A percentile compares a stretch with the other conserved stretches of the same genome.
phyloP scores from a whole-genome alignment of 495 filamentous ascomycete genomes.

The Barbatosphaeria neglecta region DNA sequence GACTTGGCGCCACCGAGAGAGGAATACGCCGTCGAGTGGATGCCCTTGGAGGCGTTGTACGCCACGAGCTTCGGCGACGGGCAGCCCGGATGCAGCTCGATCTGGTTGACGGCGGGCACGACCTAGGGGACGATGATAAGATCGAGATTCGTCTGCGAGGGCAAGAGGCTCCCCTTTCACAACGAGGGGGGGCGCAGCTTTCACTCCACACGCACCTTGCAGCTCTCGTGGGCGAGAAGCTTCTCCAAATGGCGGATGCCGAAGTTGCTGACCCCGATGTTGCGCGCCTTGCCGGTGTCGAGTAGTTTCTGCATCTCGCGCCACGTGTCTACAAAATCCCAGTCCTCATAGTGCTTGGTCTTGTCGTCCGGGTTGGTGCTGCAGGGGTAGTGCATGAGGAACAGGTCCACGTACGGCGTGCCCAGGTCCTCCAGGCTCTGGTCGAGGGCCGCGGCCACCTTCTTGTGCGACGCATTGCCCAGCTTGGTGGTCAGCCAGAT shows the following conservation, averaged over 20 bases:
- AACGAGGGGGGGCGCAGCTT: background rate
- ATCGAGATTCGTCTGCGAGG: constrained; percentile 20
- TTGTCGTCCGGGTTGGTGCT: constrained; percentile 30
- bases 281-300: constrained; percentile 66
- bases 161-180: constrained; percentile 33
- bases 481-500: constrained; percentile 88
- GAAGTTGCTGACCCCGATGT: constrained; percentile 77
- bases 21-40: constrained; percentile 58
- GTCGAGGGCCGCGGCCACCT: constrained; percentile 52
- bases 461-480: constrained; percentile 70
- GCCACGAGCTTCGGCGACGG: constrained; percentile 69
- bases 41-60: constrained; percentile 56
- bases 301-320: constrained; percentile 73
- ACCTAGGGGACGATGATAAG: constrained; percentile 27
- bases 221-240: constrained; percentile 46
- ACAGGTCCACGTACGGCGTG: constrained; percentile 71
- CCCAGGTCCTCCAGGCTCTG: constrained; percentile 58
- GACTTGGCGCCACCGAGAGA: constrained; percentile 48
- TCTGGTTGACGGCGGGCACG: constrained; percentile 79
- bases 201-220: constrained; percentile 19
- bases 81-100: constrained; percentile 80
- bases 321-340: constrained; percentile 78
- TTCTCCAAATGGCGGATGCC: constrained; percentile 54
- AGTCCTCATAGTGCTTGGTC: constrained; percentile 40
- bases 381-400: constrained; percentile 75